Evolutionary conservation across 495 filamentous ascomycete species (phyloP).

Genomic region (Hypoxylon crocopeplum): DNA sequence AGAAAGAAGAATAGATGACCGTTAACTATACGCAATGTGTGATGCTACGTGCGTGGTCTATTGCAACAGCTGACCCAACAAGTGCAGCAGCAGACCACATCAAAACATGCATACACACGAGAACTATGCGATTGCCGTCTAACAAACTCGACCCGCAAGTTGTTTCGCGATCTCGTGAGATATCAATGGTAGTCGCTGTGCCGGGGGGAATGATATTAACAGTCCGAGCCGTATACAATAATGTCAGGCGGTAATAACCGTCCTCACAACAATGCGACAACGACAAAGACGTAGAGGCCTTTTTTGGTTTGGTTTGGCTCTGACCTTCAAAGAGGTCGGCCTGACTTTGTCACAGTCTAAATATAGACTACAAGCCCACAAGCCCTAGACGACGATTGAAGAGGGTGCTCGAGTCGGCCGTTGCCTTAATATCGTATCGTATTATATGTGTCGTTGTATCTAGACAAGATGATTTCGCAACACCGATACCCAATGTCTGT

Average conservation of each 20-base stretch:
- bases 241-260: background rate
- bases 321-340: conserved; percentile 12
- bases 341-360: background rate
- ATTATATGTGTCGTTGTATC: conserved; percentile 21
- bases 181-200: conserved; percentile 1
- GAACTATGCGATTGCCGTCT: conserved; percentile 24
- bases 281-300: conserved; percentile 11
- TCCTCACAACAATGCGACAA: conserved; percentile 16
- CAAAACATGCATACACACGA: background rate
- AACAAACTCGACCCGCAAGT: conserved; percentile 43
- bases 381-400: background rate
- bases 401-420: background rate
- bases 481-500: background rate
- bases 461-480: too few species aligned
- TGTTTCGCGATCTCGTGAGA: conserved; percentile 22
- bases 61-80: conserved; percentile 10
- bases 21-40: conserved; percentile 7
- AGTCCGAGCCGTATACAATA: background rate
- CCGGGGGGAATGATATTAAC: conserved; percentile 6
- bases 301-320: background rate
- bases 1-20: conserved; percentile 14
- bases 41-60: conserved; percentile 15
- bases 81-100: background rate
- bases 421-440: background rate
- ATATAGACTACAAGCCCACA: background rate